Evolutionary conservation across 2,329 filamentous ascomycete species (phyloP).

Genomic region (Neonectria ditissima): DNA sequence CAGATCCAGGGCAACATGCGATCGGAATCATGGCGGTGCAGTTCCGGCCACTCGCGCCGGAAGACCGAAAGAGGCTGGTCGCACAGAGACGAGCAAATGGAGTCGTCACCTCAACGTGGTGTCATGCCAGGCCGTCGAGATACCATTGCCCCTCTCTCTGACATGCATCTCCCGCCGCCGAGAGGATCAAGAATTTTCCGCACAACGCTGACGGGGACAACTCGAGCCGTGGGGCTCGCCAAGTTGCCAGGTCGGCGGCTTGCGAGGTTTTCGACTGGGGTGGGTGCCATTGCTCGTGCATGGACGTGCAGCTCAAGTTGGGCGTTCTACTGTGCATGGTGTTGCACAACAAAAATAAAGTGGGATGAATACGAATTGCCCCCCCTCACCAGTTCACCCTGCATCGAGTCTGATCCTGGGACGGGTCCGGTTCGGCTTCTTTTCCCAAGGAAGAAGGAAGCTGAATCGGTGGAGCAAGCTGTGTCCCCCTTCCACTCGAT

Average conservation of each 20-base stretch:
- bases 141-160: slow-evolving; percentile 15
- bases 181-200: slow-evolving; percentile 15
- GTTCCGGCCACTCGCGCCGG: slow-evolving; percentile 17
- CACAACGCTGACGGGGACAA: slow-evolving; percentile 15
- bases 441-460: slow-evolving; percentile 12
- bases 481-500: background rate
- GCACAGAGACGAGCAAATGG: slow-evolving; percentile 17
- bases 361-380: slow-evolving; percentile 38
- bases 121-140: slow-evolving; percentile 16
- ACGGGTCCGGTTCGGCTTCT: slow-evolving; percentile 4
- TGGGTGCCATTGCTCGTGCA: slow-evolving; percentile 21
- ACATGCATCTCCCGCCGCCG: slow-evolving; percentile 12
- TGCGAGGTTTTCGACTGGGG: slow-evolving; percentile 11
- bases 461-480: slow-evolving; percentile 7
- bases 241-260: too few relatives aligned
- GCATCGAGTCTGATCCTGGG: slow-evolving; percentile 21
- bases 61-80: slow-evolving; percentile 19
- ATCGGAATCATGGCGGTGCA: slow-evolving; percentile 11
- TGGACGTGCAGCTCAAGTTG: slow-evolving; percentile 13
- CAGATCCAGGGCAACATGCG: slow-evolving; percentile 20
- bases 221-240: slow-evolving; percentile 7
- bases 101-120: slow-evolving; percentile 17
- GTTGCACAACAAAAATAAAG: slow-evolving; percentile 23
- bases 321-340: slow-evolving; percentile 23
- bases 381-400: slow-evolving; percentile 21